Evolutionary conservation across 2,329 filamentous ascomycete species (phyloP), one percentile per base, ranked within the genome.

Genomic region (Cladosporium sp.): DNA sequence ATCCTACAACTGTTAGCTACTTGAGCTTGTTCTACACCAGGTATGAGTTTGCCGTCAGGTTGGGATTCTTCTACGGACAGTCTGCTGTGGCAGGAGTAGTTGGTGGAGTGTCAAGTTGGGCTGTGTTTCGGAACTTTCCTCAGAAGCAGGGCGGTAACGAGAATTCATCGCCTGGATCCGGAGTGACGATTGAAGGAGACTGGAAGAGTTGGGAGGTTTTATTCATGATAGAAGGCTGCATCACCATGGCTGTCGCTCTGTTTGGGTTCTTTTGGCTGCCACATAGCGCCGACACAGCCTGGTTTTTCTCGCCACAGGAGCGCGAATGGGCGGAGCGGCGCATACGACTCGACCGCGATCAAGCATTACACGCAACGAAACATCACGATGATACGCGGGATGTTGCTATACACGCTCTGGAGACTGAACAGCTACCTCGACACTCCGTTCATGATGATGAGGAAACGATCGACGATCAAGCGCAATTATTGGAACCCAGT

Each of bases 1-100:
- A 87, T 68, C 84, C 85, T 3, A 84, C 84, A 0, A 83, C 83
- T 2, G 84, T 87, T 18, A 81, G 81, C n/a, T 88, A 87, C 68
- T 79, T 88, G 31, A 84, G 83, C 21, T 77, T 85, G 61, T 87
- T 86, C 72, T 87, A 87, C 70, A 84, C 83, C 5, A 81, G 83
- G 53, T 86, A 81, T 73, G 85, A 87, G 68, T 85, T 87, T 66
- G 85, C 80, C 4, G 78, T 80, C 18, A 79, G 85, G 1, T 73
- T 87, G 21, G 84, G 80, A 4, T 74, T 86, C 49, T 87, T 87
- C 71, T 87, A 85, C 68, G 84, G 85, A 8, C 84, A 86, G 72
- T 83, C 82, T 65, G 84, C 84, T 1, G 78, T 87, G 8, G 84
- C 85, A 3, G 84, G 83, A 7, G 85, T 84, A 0, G 78, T 88